These are phyloP conservation scores for Tricholoma saponaceum DNA, from an alignment of 768 basidiomycete species.

Conservation along the genomic window DNA sequence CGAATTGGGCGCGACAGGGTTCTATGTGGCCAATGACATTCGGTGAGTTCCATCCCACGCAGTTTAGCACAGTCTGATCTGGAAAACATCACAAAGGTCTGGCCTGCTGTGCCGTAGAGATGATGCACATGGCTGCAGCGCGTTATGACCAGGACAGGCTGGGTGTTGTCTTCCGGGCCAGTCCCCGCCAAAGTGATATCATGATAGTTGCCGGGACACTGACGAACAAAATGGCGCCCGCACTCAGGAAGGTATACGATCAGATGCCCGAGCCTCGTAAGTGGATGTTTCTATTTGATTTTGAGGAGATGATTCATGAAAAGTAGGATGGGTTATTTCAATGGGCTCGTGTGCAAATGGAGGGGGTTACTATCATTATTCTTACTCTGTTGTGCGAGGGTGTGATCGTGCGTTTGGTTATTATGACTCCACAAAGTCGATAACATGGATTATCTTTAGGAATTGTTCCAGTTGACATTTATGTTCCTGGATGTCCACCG, in stretches of 20 bases:
- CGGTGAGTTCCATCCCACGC: constrained; percentile 36
- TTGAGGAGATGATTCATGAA: constrained; percentile 2
- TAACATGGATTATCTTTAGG: constrained; percentile 36
- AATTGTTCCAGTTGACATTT: constrained; percentile 97
- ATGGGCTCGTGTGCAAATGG: constrained; percentile 99
- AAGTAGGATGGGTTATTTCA: constrained; percentile 92
- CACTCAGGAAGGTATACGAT: constrained; percentile 92
- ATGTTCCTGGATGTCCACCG: constrained; percentile 93
- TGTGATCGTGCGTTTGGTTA: constrained; percentile 74
- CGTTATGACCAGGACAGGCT: constrained; percentile 98
- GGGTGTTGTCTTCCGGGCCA: constrained; percentile 98
- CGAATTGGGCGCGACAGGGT: constrained; percentile 96
- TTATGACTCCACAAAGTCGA: constrained; percentile 2
- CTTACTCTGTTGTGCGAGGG: constrained; percentile 97
- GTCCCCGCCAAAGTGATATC: constrained; percentile 93
- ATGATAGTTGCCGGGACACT: constrained; percentile 99
- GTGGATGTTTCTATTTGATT: constrained; percentile 23
- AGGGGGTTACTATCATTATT: constrained; percentile 96
- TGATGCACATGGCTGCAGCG: constrained; percentile 99
- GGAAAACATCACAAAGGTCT: constrained; percentile 51
- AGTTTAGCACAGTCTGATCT: background rate
- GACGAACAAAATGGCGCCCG: constrained; percentile 99
- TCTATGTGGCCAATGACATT: constrained; percentile 99
- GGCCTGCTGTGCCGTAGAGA: constrained; percentile 98
- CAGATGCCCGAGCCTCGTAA: constrained; percentile 97